Evolutionary conservation across 768 basidiomycete genomes (phyloP).

Genomic region (Lactarius psammicola): DNA sequence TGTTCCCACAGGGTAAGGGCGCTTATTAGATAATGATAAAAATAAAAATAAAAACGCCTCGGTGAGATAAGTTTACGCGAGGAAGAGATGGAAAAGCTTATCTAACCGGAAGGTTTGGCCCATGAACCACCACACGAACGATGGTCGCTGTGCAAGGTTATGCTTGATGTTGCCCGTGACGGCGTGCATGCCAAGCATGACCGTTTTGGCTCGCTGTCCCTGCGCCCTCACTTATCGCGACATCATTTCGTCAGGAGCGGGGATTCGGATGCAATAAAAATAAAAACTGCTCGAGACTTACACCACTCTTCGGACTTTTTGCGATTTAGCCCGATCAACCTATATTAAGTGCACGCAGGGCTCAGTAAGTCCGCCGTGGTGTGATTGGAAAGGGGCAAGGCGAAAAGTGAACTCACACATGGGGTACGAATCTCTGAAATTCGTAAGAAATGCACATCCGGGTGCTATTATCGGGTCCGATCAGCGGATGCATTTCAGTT

Average conservation of each 20-base stretch:
- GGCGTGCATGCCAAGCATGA: constrained; percentile 54
- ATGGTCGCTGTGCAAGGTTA: constrained; percentile 53
- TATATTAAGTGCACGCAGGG: constrained; percentile 35
- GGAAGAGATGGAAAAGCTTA: constrained; percentile 11
- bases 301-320: constrained; percentile 66
- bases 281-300: constrained; percentile 37
- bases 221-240: constrained; percentile 23
- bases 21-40: constrained; percentile 35
- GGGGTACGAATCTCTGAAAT: constrained; percentile 62
- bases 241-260: constrained; percentile 2
- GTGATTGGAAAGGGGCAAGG: constrained; percentile 21
- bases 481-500: constrained; percentile 16
- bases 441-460: constrained; percentile 71
- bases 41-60: background rate
- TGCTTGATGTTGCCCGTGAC: constrained; percentile 52
- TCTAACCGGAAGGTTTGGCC: constrained; percentile 58
- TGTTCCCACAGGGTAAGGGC: constrained; percentile 55
- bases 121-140: constrained; percentile 72
- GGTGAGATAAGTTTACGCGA: background rate
- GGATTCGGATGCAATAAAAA: constrained; percentile 24
- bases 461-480: constrained; percentile 43
- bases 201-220: constrained; percentile 47
- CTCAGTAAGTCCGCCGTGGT: background rate
- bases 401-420: constrained; percentile 56
- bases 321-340: constrained; percentile 36